Base-by-base conservation (phyloP, 148 eudicot species). In the Rhododendron molle region DNA sequence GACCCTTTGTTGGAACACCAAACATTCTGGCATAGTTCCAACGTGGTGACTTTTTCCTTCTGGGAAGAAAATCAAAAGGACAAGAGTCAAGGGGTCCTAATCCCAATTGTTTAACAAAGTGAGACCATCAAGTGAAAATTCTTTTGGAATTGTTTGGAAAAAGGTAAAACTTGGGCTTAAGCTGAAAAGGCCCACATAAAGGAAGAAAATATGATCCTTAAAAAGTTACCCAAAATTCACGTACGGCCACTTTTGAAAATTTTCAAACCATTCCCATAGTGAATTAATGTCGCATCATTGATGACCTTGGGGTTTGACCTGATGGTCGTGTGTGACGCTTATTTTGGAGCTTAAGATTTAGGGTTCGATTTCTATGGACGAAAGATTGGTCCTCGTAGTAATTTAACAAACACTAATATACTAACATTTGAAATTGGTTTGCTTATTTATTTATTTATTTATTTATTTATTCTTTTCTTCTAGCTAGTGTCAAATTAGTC, bases 11-110 rank as follows among this genome's bases (percentile, higher is more conserved):
- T 72, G 65, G 79, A 72, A 49, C 85, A 72, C 62, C 78, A 72
- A 83, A 83, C 65, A 83, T 83, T 72, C 85, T 47, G 52, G 32
- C 28, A 38, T 71, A 3, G 62, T 72, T 49, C 85, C 85, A 83
- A 83, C 30, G 60, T 30, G 78, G 80, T 83, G 16, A 32, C 44
- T 18, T 80, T 16, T 49, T n/a, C 21, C 15, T 32, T 21, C 11
- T 13, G 21, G 47, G 13, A 14, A 10, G 13, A 9, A 43, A 40
- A 38, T 69, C 2, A 50, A 30, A 81, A 38, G 83, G 71, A 81
- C 79, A 83, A 73, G 54, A 52, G 85, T 73, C 80, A 83, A 83
- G 62, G 65, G 67, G 36, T 77, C 67, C 76, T 43, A 44, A 46
- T 67, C 52, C 49, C 49, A 60, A 23, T 62, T 23, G 11, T 7